Evolutionary conservation across 2,329 filamentous ascomycete species (phyloP).

Genomic region (Botrytis squamosa): DNA sequence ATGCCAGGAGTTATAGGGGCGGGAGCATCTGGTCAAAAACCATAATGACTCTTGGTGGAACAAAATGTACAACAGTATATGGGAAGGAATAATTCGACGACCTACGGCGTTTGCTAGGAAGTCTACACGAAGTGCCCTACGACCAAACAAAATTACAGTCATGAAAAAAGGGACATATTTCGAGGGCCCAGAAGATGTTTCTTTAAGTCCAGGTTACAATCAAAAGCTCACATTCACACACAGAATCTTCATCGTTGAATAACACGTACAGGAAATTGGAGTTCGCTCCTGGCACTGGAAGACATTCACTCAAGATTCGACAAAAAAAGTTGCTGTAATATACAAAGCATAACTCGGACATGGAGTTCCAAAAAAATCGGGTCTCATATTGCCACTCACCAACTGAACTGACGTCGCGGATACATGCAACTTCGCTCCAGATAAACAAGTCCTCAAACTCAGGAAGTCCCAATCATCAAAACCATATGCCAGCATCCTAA

Average conservation of each 20-base stretch:
- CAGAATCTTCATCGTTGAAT: not conserved
- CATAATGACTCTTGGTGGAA: slow-evolving; percentile 3
- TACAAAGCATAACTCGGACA: not conserved
- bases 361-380: not conserved
- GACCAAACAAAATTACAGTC: not conserved
- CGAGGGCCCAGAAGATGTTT: not conserved
- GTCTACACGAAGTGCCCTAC: not conserved
- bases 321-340: not conserved
- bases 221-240: not conserved
- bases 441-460: not conserved
- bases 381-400: not conserved
- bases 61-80: slow-evolving; percentile 8
- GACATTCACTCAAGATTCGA: not conserved
- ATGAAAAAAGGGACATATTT: not conserved
- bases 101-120: not conserved
- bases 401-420: not conserved
- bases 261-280: not conserved
- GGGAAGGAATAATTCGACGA: not conserved
- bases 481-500: not conserved
- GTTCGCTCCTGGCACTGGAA: not conserved
- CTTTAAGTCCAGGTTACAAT: not conserved
- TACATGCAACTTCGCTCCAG: not conserved
- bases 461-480: not conserved
- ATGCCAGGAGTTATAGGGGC: slow-evolving; percentile 43
- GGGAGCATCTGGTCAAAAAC: slow-evolving; percentile 17